phyloP scores from a whole-genome alignment of 2,329 filamentous ascomycete genomes.

The Fusarium camptoceras region DNA sequence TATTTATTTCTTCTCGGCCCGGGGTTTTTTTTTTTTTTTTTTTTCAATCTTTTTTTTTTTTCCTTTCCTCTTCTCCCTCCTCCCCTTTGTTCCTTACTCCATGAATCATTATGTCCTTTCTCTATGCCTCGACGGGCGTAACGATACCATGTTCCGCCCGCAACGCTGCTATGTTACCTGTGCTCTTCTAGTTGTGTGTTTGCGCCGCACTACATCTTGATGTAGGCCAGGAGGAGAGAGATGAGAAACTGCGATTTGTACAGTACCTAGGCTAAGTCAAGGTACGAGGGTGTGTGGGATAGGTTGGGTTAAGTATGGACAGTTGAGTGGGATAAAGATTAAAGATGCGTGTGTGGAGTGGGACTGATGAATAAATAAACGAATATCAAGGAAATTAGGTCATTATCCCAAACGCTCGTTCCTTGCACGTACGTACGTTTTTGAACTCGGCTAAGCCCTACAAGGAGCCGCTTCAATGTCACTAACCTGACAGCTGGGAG shows the following conservation, averaged over 20 bases:
- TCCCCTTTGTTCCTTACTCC: not conserved
- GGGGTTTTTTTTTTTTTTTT: not conserved
- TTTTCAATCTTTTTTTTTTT: not conserved
- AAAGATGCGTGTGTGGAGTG: not conserved
- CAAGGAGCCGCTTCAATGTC: constrained; percentile 3
- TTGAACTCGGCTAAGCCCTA: constrained; percentile 31
- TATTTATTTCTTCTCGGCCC: constrained; percentile 12
- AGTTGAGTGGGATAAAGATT: constrained; percentile 28
- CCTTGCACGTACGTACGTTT: constrained; percentile 1
- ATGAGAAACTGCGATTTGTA: not conserved
- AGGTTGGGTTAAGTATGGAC: not conserved
- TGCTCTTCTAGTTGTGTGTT: constrained; percentile 28
- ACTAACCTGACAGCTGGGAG: not conserved
- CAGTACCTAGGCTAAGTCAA: not conserved
- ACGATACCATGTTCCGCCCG: constrained; percentile 30
- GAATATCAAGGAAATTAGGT: constrained; percentile 24
- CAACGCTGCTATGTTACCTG: constrained; percentile 32
- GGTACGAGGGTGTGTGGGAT: not conserved
- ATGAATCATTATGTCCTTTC: constrained; percentile 11
- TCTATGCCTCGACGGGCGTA: constrained; percentile 22
- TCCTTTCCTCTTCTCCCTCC: not conserved
- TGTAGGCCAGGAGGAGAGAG: constrained; percentile 8
- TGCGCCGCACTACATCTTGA: constrained; percentile 23
- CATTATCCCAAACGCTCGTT: constrained; percentile 13
- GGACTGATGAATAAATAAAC: not conserved